Base-by-base conservation (phyloP, 2,329 filamentous ascomycete genomes). In the Nemania sp. region DNA sequence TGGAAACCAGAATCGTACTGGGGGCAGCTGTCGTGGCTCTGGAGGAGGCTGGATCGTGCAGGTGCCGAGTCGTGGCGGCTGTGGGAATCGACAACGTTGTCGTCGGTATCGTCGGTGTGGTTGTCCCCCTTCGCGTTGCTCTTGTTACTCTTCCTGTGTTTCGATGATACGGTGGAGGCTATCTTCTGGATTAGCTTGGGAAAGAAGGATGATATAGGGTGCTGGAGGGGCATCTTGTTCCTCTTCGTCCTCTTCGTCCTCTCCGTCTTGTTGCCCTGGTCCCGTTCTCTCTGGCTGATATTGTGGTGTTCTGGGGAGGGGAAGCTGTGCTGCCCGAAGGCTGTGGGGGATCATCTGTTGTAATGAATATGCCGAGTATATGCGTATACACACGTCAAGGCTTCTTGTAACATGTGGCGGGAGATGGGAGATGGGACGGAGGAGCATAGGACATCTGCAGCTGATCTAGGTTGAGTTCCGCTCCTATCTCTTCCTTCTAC, bases 181-280 rank as follows among this genome's bases (percentile, higher is more conserved):
- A 68, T 55, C 65, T 62, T 68, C 49, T 52, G 65, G 32, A 68
- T 71, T 62, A 72, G 70, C 54, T 62, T 71, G 42, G 63, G 63
- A 20, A 69, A 47, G 15, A 63, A 29, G 50, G 60, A 43, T 20
- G 17, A n/a, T 55, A 64, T 63, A 42, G 50, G 46, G 40, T 56
- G 48, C 43, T 47, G 64, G 43, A 62, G 25, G 62, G 48, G 63
- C 65, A 68, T 69, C 40, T 59, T 68, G 25, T 17, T 18, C 18
- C 45, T 55, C 18, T 17, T 54, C 35, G 29, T 35, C 39, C 21
- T 15, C 32, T 52, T n/a, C 21, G 5, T n/a, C 43, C 12, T 2
- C 12, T 29, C 18, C 25, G n/a, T 12, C n/a, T 11, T 52, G 1
- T 54, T 13, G n/a, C 25, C n/a, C 13, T 12, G 32, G 54, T 47